Base-by-base conservation (phyloP, 225 moss, liverwort and hornwort genomes). In the Physcomitrellopsis africana region DNA sequence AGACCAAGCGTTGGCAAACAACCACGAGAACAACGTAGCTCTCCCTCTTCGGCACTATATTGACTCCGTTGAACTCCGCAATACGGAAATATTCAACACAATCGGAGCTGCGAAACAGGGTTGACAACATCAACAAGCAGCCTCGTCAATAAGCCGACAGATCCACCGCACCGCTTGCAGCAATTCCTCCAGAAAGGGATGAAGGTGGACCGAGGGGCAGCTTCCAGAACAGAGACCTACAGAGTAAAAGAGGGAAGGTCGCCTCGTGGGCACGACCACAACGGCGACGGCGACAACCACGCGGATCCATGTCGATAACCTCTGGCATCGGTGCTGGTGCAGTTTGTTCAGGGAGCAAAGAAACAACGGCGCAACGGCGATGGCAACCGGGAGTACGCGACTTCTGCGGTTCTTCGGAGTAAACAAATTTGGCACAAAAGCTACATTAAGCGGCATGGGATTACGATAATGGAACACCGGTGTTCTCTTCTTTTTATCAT, bases 221-320 rank as follows among this genome's bases (percentile, higher is more conserved):
- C 57, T 51, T 72, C 32, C 37, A 41, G 61, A 51, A 55, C 45
- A 65, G 55, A 27, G 53, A 7, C 7, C 29, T 63, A 64, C 22
- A 41, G 55, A 65, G 7, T 11, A 7, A 19, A 15, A 23, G 0
- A 63, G 20, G 10, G 19, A 32, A 19, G 18, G 24, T 10, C 54
- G 15, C 18, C 66, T 59, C 15, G 11, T n/a, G 48, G 42, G 22
- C 8, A 44, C 43, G 16, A 65, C 53, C 19, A 7, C 20, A 44
- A 27, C 73, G 42, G 42, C 66, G 45, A 19, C 57, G n/a, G 12
- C 55, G 55, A 52, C 64, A 19, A 14, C 52, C 32, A 27, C 37
- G 26, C 24, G 17, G 26, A 5, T 17, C 1, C 7, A 5, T 9
- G 58, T 44, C 70, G 60, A 2, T 26, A 17, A 3, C 32, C 32